Conservation (phyloP, 2,329 filamentous ascomycete genomes). For the Didymella arachidicola region DNA sequence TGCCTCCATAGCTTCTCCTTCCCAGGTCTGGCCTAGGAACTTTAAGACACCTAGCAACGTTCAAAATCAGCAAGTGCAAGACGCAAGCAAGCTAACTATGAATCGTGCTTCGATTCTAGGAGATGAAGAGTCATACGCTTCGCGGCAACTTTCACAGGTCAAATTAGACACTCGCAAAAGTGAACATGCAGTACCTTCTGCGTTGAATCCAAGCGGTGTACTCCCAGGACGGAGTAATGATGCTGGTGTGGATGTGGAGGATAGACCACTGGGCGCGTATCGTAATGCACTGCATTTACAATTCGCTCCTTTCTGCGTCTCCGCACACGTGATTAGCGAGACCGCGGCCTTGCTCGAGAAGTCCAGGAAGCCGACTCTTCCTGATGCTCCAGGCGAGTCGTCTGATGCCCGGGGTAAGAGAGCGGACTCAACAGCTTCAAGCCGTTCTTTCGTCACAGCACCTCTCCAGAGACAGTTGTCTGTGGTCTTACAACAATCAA, state of each 20-base stretch:
- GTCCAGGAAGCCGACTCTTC: conserved; percentile 24
- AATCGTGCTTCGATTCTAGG: neutral
- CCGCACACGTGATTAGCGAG: neutral
- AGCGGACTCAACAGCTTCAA: conserved; percentile 13
- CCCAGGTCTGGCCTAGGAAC: neutral
- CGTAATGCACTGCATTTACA: neutral
- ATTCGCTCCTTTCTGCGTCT: neutral
- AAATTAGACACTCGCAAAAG: neutral
- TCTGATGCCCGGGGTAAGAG: conserved; percentile 2
- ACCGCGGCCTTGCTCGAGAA: neutral
- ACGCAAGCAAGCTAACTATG: neutral
- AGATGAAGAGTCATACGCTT: neutral
- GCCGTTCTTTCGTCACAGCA: neutral
- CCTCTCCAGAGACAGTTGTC: conserved; percentile 4
- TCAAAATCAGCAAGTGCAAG: neutral
- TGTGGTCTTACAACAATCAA: conserved; percentile 9
- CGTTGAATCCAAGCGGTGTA: neutral
- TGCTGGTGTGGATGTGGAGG: conserved; percentile 1
- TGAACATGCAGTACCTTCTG: neutral
- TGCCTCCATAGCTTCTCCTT: neutral
- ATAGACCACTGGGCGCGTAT: conserved; percentile 4
- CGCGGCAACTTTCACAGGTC: neutral
- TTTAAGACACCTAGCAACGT: neutral
- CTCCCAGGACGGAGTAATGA: neutral
- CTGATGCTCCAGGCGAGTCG: neutral